Base-by-base conservation (phyloP, 345 rosid genomes). In the Salix dunnii region DNA sequence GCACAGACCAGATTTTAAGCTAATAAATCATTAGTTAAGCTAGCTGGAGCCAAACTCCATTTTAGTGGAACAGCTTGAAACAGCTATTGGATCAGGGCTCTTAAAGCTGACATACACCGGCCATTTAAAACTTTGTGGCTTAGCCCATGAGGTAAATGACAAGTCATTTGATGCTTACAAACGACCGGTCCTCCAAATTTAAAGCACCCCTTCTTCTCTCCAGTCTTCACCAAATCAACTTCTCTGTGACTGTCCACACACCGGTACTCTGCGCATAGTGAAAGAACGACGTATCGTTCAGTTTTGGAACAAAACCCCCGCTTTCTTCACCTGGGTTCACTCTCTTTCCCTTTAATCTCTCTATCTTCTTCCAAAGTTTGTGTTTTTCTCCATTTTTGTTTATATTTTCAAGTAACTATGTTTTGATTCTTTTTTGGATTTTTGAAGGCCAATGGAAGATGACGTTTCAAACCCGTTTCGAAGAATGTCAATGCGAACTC, bases 401-500 rank as follows among this genome's bases (percentile, higher is more conserved):
- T 48, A 48, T 48, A 17, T 48, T 48, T 48, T 14, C 53, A 48
- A 48, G 20, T 51, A 51, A 51, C n/a, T 51, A 20, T 5, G 20
- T n/a, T 51, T 51, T 51, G 23, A 20, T 51, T 51, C 3, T 51
- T 7, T 51, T 51, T 51, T 0, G 23, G 60, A 20, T 51, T 20
- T 51, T 51, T 20, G 60, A 6, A 51, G 23, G 60, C 10, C 20
- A 18, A 93, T 96, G 95, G 99, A 92, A 25, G 99, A 93, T 21
- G 98, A 96, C 3, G 78, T 70, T 74, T 78, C 89, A 55, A 91
- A 75, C 71, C 73, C 82, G 21, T 46, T 72, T 36, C 93, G 99
- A 51, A 84, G 97, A 78, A 87, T 89, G 79, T 96, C 99, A 27
- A 87, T 85, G 85, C 91, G 99, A 49, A 93, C 91, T 73, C 96